Evolutionary conservation across 176 grass and related monocot species (phyloP), one percentile per base, ranked within the genome.

Genomic region (Oryza glumipatula): DNA sequence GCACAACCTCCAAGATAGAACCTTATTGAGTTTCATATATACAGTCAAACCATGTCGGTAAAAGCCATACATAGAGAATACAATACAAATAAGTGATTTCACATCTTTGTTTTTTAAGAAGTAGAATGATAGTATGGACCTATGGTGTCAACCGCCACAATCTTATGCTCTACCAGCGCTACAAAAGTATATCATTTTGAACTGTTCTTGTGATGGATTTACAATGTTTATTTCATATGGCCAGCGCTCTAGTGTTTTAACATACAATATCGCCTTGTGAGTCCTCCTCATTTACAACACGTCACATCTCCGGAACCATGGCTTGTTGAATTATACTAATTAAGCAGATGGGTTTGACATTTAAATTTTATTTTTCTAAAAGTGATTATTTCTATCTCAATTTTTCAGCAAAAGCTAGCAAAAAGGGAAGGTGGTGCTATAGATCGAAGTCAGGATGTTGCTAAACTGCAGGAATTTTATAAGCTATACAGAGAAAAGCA

Each of bases 401-500:
- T 58, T 22, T 76, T 89, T 84, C 87, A 98, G 95, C 95, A 98
- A 98, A 98, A 98, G 84, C 61, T 91, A 67, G 95, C 90, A 43
- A 95, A 93, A 58, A 91, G 79, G 76, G 95, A 93, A 76, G 90
- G 47, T 23, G 82, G 76, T 89, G 72, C 77, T 46, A 98, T 95
- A 88, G 93, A 98, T 74, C 79, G 93, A 73, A 98, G 83, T 68
- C 89, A 85, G 64, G 93, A 95, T 91, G 86, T 98, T 81, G 85
- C 89, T 74, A 90, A 89, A 76, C 69, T 98, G 67, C 92, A 90
- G 85, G 96, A 98, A 82, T 98, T 98, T 89, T 98, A 98, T 84
- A 98, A 95, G 83, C 74, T 64, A 16, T 98, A 98, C 76, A 94
- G 96, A 87, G 91, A 94, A 82, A 95, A 87, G 21, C 51, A 98